Evolutionary conservation across 345 rosid species (phyloP), one percentile per base, ranked within the genome.

Genomic region (Eucalyptus erythrocorys): DNA sequence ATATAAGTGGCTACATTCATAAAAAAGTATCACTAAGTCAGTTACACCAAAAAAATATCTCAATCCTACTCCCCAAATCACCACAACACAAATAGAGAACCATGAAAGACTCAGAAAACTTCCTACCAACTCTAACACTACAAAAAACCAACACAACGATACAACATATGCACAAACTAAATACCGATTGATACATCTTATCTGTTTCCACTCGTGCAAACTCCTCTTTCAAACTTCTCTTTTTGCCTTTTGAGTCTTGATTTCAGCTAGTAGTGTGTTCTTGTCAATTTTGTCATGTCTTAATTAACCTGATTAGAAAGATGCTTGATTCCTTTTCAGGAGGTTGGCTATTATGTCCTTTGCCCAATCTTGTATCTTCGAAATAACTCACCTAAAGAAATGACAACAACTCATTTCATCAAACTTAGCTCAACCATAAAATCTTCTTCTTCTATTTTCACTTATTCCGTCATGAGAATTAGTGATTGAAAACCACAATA

Each of bases 321-420:
- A n/a, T n/a, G n/a, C n/a, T n/a, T n/a, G n/a, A n/a, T n/a, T n/a
- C n/a, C n/a, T n/a, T n/a, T n/a, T n/a, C n/a, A n/a, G n/a, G n/a
- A n/a, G n/a, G n/a, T n/a, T n/a, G n/a, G n/a, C 37, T 64, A 30
- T n/a, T 14, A 14, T n/a, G 19, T 30, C 34, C 10, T 14, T 30
- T 30, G 37, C 76, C 16, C 2, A 3, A 0, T 64, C 2, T n/a
- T n/a, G 19, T n/a, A 64, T 64, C 37, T n/a, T 64, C 0, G 0
- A 64, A 64, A 30, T 30, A 64, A 30, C 37, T n/a, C 34, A 64
- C 9, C 1, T 64, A 21, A n/a, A 64, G 6, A 32, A 68, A 32
- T 17, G 42, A 14, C 21, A 34, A 7, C 24, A 34, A 68, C 24
- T 14, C 1, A 6, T 68, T 4, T 6, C 12, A 34, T 32, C 42